Percentiles rank a stretch among this genome's conserved stretches.
Conservation (phyloP, 192 early-diverging fungal genomes). For the Podila horticola region DNA sequence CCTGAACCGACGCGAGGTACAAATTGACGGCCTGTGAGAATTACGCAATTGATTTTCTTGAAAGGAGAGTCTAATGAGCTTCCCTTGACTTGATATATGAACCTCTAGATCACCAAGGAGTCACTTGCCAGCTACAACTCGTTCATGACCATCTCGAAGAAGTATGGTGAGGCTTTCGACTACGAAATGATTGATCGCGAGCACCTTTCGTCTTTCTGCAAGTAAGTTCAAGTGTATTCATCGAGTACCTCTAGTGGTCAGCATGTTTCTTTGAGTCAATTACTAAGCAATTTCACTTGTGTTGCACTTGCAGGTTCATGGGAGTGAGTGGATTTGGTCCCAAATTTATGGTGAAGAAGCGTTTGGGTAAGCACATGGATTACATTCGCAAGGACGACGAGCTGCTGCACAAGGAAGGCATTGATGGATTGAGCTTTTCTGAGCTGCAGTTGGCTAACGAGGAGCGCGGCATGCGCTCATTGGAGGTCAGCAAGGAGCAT, state of each 20-base stretch:
- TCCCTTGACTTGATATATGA: not conserved
- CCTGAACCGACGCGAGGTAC: slow-evolving; percentile 49
- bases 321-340: slow-evolving; percentile 57
- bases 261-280: too few species aligned
- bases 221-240: slow-evolving; percentile 17
- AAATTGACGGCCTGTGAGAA: not conserved
- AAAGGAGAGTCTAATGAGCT: not conserved
- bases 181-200: slow-evolving; percentile 55
- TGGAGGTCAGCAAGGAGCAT: slow-evolving; percentile 51
- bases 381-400: slow-evolving; percentile 59
- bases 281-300: not conserved
- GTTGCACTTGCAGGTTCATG: slow-evolving; percentile 53
- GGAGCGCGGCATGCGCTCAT: slow-evolving; percentile 65
- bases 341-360: slow-evolving; percentile 55
- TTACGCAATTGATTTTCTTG: not conserved
- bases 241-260: too few species aligned
- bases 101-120: slow-evolving; percentile 50
- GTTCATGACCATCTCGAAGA: slow-evolving; percentile 51
- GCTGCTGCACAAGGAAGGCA: slow-evolving; percentile 54
- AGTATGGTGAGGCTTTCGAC: slow-evolving; percentile 57
- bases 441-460: slow-evolving; percentile 60
- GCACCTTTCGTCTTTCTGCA: slow-evolving; percentile 60
- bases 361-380: slow-evolving; percentile 52
- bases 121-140: slow-evolving; percentile 49
- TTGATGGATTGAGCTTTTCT: slow-evolving; percentile 44